These are phyloP conservation scores for Iris pallida DNA, from an alignment of 116 monocot genomes.

Conservation along the genomic window DNA sequence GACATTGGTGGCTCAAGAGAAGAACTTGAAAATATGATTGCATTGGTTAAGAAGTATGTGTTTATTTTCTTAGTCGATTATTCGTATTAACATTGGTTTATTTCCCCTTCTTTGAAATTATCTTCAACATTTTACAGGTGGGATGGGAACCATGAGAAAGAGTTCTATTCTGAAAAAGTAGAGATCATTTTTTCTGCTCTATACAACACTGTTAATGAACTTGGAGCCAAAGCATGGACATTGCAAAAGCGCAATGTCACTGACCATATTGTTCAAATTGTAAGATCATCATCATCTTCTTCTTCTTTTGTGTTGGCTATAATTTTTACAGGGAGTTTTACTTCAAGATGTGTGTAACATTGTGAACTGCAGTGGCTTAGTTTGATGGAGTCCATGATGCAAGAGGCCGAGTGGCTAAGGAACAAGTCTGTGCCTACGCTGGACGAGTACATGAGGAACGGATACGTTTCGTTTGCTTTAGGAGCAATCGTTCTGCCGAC, in stretches of 20 bases:
- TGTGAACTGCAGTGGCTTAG: slow-evolving; percentile 57
- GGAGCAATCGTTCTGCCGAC: slow-evolving; percentile 75
- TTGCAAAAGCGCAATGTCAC: slow-evolving; percentile 48
- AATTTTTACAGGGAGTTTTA: not conserved
- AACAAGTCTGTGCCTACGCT: slow-evolving; percentile 49
- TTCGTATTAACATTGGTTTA: not conserved
- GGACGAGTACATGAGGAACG: slow-evolving; percentile 76
- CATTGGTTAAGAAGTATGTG: slow-evolving; percentile 58
- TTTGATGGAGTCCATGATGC: slow-evolving; percentile 65
- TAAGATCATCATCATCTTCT: slow-evolving; percentile 28
- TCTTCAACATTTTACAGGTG: slow-evolving; percentile 34
- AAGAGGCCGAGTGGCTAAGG: slow-evolving; percentile 60
- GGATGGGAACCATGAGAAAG: slow-evolving; percentile 29
- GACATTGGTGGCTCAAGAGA: slow-evolving; percentile 73
- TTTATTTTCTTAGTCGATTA: not conserved
- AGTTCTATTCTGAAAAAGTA: slow-evolving; percentile 53
- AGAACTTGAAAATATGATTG: slow-evolving; percentile 52
- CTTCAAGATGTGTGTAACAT: not conserved
- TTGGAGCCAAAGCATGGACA: slow-evolving; percentile 49
- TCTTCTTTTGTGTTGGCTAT: not conserved
- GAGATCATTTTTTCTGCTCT: slow-evolving; percentile 65
- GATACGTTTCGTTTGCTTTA: slow-evolving; percentile 63
- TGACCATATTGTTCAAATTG: slow-evolving; percentile 52
- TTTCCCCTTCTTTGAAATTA: not conserved
- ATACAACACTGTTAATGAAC: slow-evolving; percentile 51